phyloP scores from a whole-genome alignment of 371 early-diverging fungal species.

The Mortierella sp. region DNA sequence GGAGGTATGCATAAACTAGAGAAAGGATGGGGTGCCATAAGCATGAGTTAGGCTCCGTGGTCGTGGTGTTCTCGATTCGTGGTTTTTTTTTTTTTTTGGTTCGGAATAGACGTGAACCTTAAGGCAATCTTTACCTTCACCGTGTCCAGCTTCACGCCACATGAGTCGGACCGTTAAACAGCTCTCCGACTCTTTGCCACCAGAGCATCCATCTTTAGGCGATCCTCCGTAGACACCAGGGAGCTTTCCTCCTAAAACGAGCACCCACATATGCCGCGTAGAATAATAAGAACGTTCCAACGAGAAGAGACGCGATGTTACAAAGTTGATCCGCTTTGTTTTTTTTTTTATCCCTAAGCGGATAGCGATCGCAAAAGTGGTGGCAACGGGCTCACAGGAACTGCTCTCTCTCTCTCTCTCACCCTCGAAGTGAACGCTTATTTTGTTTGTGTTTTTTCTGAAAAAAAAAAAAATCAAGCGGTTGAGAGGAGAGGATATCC shows the following conservation, averaged over 20 bases:
- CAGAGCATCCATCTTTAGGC: constrained; percentile 59
- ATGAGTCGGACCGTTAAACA: constrained; percentile 61
- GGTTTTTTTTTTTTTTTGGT: background rate
- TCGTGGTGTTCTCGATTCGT: background rate
- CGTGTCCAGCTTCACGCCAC: constrained; percentile 57
- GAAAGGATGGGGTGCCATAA: constrained; percentile 1
- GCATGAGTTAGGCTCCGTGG: background rate
- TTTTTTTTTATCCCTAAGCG: no score
- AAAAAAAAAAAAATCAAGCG: no score
- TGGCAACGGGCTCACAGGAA: no score
- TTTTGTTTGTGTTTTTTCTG: no score
- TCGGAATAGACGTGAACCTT: background rate
- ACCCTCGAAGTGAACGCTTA: no score
- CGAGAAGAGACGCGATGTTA: no score
- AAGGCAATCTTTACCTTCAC: constrained; percentile 48
- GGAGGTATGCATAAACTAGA: constrained; percentile 62
- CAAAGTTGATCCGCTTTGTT: no score
- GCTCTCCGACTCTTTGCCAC: constrained; percentile 56
- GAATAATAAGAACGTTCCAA: background rate
- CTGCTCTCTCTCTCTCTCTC: no score
- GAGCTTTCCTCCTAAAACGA: constrained; percentile 37
- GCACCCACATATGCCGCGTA: background rate
- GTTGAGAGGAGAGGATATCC: no score
- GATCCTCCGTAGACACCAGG: constrained; percentile 53
- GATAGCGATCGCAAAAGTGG: no score